Base-by-base conservation (phyloP, 495 filamentous ascomycete species). In the Penicillium macrosclerotiorum region DNA sequence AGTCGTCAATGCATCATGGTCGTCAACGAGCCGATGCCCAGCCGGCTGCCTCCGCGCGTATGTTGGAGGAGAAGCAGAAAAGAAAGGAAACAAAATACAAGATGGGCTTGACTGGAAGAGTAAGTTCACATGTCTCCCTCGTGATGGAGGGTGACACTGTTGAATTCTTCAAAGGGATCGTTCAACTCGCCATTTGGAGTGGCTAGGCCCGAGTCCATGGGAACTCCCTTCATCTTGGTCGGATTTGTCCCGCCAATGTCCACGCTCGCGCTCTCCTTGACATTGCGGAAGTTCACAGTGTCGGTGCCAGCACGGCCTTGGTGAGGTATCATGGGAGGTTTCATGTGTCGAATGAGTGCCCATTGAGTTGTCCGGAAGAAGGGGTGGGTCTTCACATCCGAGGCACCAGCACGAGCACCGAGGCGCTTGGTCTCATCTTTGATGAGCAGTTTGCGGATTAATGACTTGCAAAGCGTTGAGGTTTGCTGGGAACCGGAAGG, bases 81-180 rank as follows among this genome's bases (percentile, higher is more conserved):
- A 27, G 31, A 45, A 25, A 25, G 37, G 29, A 33, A 45, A 37
- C 12, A 46, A 51, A 34, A 41, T 47, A 42, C 35, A 45, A 40
- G 23, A 27, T 40, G 45, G 18, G 41, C 48, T 33, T 38, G 32
- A 22, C 41, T 42, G 27, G 24, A 14, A 20, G 16, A 40, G 13
- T 38, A 14, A 20, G 30, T 23, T 61, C 43, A 69, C 35, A 59
- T 47, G 44, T 97, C 92, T 8, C 89, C 94, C 43, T 97, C 93
- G 72, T 98, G 93, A 67, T 96, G 91, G 45, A 98, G 79, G 48
- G 93, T 98, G 24, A 98, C 93, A 57, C 89, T 95, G 68, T 98
- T 98, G 64, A 98, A 98, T 63, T 97, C 94, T 65, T 95, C 89
- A 61, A 98, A 98, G 9, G 93, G 93, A 78, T 98, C 93, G n/a